A percentile compares a stretch with the other conserved stretches of the same genome.
Conservation (phyloP, 805 yeast species). For the Pichia sporocuriosa region DNA sequence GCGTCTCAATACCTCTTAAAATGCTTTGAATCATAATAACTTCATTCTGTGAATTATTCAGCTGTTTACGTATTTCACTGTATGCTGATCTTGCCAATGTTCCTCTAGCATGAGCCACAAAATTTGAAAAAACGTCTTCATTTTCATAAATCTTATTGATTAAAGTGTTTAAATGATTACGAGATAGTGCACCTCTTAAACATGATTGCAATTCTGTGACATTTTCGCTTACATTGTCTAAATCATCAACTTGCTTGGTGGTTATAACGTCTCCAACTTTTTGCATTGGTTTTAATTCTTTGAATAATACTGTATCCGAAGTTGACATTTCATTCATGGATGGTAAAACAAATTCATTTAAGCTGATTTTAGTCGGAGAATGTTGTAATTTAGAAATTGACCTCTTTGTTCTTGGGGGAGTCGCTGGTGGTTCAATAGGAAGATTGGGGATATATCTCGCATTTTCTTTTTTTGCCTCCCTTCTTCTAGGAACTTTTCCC, state of each 20-base stretch:
- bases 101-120: slow-evolving; percentile 42
- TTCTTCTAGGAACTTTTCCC: slow-evolving; percentile 10
- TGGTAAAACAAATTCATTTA: slow-evolving; percentile 24
- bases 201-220: slow-evolving; percentile 51
- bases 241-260: neutral
- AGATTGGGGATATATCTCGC: slow-evolving; percentile 12
- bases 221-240: neutral
- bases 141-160: slow-evolving; percentile 36
- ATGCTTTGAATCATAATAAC: slow-evolving; percentile 47
- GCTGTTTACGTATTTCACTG: slow-evolving; percentile 10
- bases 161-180: slow-evolving; percentile 39
- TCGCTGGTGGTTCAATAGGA: slow-evolving; percentile 6
- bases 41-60: slow-evolving; percentile 21
- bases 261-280: slow-evolving; percentile 17
- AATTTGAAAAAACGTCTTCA: slow-evolving; percentile 31
- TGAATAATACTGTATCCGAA: slow-evolving; percentile 2
- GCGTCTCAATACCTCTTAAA: slow-evolving; percentile 54
- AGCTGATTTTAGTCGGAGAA: slow-evolving; percentile 14
- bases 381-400: slow-evolving; percentile 12
- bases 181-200: slow-evolving; percentile 57
- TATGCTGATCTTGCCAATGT: slow-evolving; percentile 30
- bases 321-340: neutral
- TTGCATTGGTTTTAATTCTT: neutral
- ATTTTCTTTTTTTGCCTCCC: slow-evolving; percentile 5
- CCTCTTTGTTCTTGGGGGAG: slow-evolving; percentile 2